Evolutionary conservation across 1,139 yeast genomes (phyloP), one percentile per base, ranked within the genome.

Genomic region (Sugiyamaella pinicola): DNA sequence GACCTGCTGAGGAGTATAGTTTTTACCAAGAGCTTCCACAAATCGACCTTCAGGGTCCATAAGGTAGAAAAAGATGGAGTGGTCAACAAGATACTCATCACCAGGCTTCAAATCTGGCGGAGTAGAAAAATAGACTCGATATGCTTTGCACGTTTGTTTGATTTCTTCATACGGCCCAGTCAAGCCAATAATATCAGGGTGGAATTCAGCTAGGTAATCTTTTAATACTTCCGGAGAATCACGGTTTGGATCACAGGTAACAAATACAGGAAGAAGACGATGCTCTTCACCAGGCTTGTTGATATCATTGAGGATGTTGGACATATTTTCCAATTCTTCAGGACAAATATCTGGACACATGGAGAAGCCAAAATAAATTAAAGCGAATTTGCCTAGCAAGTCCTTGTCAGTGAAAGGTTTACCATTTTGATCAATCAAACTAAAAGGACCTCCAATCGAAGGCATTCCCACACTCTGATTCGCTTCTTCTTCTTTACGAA

Each of bases 331-430:
- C 59, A 93, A 79, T 70, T 93, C 99, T 68, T 93, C 98, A 8
- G 99, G 99, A 70, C 99, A 93, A 50, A 93, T 90, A 70, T 93
- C 99, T 6, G 99, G 99, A 72, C 99, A 93, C 72, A 90, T 91
- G 4, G 96, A 87, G 74, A 93, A 93, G 0, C 99, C 99, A 72
- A 93, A 93, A 71, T 93, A 93, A 15, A 93, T 69, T 51, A 93
- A 75, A 10, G 90, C 81, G 69, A 88, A 93, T 68, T 81, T 83
- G 44, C 93, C 95, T 58, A 80, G 73, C 66, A 93, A 75, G 64
- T 91, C 81, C 55, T 87, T 76, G 28, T 89, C 82, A 1, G 97
- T 87, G 68, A 91, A 93, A 17, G 70, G 72, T 21, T 84, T 73
- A 38, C 91, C 90, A 48, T 90, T 73, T 38, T 81, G 79, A 66